These are phyloP conservation scores for Sporothrix phasma DNA, from an alignment of 2,329 filamentous ascomycete species.

Conservation along the genomic window DNA sequence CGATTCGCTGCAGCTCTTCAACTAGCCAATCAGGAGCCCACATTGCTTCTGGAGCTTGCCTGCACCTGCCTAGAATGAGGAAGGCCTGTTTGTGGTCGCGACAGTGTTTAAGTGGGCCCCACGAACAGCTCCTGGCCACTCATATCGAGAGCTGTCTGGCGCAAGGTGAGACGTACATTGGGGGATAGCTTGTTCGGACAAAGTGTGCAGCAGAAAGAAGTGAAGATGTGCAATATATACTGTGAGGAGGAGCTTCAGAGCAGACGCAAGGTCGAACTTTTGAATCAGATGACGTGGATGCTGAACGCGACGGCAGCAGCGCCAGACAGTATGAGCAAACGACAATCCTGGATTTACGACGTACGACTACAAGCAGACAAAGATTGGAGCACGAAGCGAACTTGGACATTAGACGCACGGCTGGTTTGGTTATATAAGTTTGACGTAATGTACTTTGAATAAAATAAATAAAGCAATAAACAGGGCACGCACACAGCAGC, in stretches of 20 bases:
- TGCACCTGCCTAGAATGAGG: not conserved
- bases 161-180: not conserved
- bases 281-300: not conserved
- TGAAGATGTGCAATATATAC: no score
- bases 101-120: not conserved
- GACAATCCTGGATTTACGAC: not conserved
- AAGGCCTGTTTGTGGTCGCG: not conserved
- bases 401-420: not conserved
- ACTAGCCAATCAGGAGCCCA: slow-evolving; percentile 4
- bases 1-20: slow-evolving; percentile 1
- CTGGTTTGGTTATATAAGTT: not conserved
- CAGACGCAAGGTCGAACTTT: not conserved
- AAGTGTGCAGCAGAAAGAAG: not conserved
- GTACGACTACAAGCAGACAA: not conserved
- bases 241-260: not conserved
- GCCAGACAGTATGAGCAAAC: not conserved
- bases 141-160: not conserved
- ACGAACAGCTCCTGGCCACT: not conserved
- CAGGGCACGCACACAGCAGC: not conserved
- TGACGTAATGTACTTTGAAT: slow-evolving; percentile 7
- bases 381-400: not conserved
- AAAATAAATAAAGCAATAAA: not conserved
- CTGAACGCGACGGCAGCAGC: not conserved
- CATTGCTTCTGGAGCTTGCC: not conserved
- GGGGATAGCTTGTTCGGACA: not conserved